A percentile compares a stretch with the other conserved stretches of the same genome.
These are phyloP conservation scores for Pleurotus salmoneostramineus DNA, from an alignment of 768 basidiomycete genomes.

Conservation along the genomic window DNA sequence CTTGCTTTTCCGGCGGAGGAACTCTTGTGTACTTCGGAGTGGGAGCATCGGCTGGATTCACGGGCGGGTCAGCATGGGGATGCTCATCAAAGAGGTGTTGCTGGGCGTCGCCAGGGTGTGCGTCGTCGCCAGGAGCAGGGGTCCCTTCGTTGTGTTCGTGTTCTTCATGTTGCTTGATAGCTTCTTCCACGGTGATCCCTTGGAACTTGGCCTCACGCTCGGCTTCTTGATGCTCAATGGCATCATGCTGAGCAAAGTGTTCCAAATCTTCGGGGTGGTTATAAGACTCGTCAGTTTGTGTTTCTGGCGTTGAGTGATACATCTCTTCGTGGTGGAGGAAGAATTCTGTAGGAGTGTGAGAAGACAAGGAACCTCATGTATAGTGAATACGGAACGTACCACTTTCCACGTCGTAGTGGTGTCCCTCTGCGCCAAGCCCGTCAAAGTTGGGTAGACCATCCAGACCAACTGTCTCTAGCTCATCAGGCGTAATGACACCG, in stretches of 20 bases:
- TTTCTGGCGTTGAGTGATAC: constrained; percentile 95
- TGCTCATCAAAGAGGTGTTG: constrained; percentile 12
- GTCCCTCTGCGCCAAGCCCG: constrained; percentile 81
- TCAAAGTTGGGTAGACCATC: constrained; percentile 82
- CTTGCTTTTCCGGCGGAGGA: constrained; percentile 65
- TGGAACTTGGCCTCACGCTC: constrained; percentile 82
- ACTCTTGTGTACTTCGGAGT: constrained; percentile 54
- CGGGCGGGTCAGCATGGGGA: constrained; percentile 13
- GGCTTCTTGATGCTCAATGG: constrained; percentile 81
- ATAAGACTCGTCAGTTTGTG: constrained; percentile 94
- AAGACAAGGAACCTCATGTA: too few species aligned
- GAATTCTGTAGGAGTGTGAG: constrained; percentile 52
- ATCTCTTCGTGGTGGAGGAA: constrained; percentile 97
- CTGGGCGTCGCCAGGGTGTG: constrained; percentile 18
- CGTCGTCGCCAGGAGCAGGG: constrained; percentile 15
- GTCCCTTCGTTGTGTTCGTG: constrained; percentile 18
- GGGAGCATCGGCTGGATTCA: constrained; percentile 23
- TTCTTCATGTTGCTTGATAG: constrained; percentile 47
- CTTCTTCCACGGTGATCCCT: constrained; percentile 77
- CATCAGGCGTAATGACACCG: constrained; percentile 61
- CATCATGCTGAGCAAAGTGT: constrained; percentile 87
- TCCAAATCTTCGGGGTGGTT: constrained; percentile 90
- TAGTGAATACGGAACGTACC: constrained; percentile 42
- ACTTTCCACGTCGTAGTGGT: constrained; percentile 91
- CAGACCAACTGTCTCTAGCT: constrained; percentile 70